Percentiles rank a stretch among this genome's conserved stretches.
Evolutionary conservation across 2,329 filamentous ascomycete species (phyloP).

Genomic region (Xylaria sp.): DNA sequence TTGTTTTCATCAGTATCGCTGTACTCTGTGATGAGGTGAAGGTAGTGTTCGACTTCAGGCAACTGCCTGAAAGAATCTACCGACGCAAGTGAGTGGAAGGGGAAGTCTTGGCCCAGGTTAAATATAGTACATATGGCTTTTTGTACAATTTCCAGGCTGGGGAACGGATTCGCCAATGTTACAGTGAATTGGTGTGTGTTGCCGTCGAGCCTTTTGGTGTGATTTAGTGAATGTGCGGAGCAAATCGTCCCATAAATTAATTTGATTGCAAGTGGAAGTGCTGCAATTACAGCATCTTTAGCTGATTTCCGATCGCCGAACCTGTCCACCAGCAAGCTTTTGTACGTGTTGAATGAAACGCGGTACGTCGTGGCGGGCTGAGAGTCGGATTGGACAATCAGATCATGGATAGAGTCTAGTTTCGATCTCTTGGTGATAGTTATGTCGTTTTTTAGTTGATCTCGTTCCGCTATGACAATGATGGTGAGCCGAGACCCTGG

Average conservation of each 20-base stretch:
- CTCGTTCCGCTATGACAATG: background rate
- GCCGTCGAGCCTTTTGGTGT: too few relatives aligned
- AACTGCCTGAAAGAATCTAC: conserved; percentile 12
- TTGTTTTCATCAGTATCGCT: background rate
- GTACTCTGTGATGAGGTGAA: background rate
- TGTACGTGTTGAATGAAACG: background rate
- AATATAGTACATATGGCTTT: conserved; percentile 9
- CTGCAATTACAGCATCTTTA: conserved; percentile 11
- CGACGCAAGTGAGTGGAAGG: conserved; percentile 6
- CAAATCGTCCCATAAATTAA: background rate
- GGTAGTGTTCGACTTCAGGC: conserved; percentile 2
- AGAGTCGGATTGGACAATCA: background rate
- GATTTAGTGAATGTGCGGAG: too few relatives aligned
- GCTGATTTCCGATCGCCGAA: background rate
- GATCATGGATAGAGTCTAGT: conserved; percentile 14
- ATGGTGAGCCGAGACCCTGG: conserved; percentile 17
- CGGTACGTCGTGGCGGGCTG: background rate
- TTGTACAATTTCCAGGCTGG: background rate
- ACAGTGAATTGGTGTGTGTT: background rate
- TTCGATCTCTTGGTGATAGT: background rate
- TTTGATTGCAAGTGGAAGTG: conserved; percentile 18
- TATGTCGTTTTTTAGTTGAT: background rate
- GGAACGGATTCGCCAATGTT: background rate
- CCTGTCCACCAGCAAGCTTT: background rate
- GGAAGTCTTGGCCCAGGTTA: background rate